These are phyloP conservation scores for Populus davidiana DNA, from an alignment of 345 rosid genomes.

Conservation along the genomic window DNA sequence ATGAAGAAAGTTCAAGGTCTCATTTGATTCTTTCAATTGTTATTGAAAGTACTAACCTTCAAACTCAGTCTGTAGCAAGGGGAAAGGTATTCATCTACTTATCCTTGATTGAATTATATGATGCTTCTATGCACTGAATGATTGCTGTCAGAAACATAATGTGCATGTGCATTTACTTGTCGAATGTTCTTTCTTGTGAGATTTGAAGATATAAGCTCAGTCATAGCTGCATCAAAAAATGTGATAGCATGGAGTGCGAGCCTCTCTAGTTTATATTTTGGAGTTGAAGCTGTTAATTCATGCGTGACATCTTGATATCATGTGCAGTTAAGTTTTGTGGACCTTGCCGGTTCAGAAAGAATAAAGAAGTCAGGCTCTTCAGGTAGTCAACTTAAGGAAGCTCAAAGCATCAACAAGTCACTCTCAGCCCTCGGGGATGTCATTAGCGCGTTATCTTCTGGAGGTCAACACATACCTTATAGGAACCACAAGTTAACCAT, in stretches of 20 bases:
- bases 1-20: constrained; percentile 94
- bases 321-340: constrained; percentile 90
- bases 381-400: constrained; percentile 87
- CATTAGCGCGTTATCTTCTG: constrained; percentile 82
- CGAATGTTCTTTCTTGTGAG: background rate
- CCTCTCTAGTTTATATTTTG: background rate
- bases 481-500: constrained; percentile 92
- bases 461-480: constrained; percentile 84
- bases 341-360: constrained; percentile 97
- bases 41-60: constrained; percentile 93
- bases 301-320: background rate
- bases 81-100: constrained; percentile 66
- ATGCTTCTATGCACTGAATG: background rate
- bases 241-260: background rate
- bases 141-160: background rate
- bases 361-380: constrained; percentile 91
- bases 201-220: background rate
- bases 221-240: background rate
- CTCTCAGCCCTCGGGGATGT: constrained; percentile 96
- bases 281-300: background rate
- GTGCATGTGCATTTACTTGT: background rate
- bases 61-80: constrained; percentile 79
- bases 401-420: constrained; percentile 94
- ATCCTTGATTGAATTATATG: background rate
- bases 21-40: constrained; percentile 84